phyloP scores from a whole-genome alignment of 768 basidiomycete genomes.

The Agrocybe pediades region DNA sequence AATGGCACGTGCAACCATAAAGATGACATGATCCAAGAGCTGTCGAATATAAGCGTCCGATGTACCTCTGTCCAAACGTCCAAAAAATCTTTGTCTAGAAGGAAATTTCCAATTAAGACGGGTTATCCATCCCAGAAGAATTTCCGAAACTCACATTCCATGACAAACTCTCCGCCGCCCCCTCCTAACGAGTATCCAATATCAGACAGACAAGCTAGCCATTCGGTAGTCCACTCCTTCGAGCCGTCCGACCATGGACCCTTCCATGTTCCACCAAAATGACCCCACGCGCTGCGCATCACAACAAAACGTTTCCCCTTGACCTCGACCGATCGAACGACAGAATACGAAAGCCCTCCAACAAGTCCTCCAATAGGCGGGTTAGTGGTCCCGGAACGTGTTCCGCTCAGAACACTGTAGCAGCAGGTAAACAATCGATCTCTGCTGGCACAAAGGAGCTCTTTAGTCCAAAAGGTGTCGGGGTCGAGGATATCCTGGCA shows the following conservation, averaged over 20 bases:
- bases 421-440: slow-evolving; percentile 54
- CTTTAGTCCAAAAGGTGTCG: slow-evolving; percentile 52
- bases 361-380: slow-evolving; percentile 38
- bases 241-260: slow-evolving; percentile 58
- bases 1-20: slow-evolving; percentile 48
- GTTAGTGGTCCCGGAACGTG: slow-evolving; percentile 25
- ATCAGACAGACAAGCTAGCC: slow-evolving; percentile 42
- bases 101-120: neutral
- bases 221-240: slow-evolving; percentile 58
- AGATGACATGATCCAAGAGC: slow-evolving; percentile 50
- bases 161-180: slow-evolving; percentile 58
- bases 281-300: slow-evolving; percentile 56
- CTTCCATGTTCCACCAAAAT: slow-evolving; percentile 41
- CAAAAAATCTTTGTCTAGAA: slow-evolving; percentile 48
- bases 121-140: neutral
- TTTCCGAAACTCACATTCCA: slow-evolving; percentile 39
- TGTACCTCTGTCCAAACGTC: slow-evolving; percentile 48
- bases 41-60: slow-evolving; percentile 50
- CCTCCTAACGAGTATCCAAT: slow-evolving; percentile 51
- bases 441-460: slow-evolving; percentile 44
- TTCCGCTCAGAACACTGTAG: slow-evolving; percentile 33
- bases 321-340: slow-evolving; percentile 49
- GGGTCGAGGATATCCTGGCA: slow-evolving; percentile 48
- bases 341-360: slow-evolving; percentile 48
- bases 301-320: slow-evolving; percentile 53